Evolutionary conservation across 805 yeast species (phyloP), one percentile per base, ranked within the genome.

Genomic region (Monosporozyma siamensis): DNA sequence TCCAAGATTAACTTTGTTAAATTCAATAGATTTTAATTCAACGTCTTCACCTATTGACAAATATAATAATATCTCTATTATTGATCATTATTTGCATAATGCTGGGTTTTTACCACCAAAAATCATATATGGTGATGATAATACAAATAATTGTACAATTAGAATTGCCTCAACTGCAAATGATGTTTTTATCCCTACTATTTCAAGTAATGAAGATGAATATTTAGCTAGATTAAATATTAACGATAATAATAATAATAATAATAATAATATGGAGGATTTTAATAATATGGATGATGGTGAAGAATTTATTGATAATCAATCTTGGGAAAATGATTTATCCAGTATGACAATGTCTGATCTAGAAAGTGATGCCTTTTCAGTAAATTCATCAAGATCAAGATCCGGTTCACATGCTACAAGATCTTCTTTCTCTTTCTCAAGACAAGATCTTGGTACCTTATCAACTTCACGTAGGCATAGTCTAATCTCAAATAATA

Each of bases 91-190:
- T 18, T 26, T 37, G 18, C 30, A 18, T 18, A 25, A 27, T 17
- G 31, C 39, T 6, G 39, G 39, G 4, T 37, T 37, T 20, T 26
- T 37, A 26, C 39, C 39, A 3, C 11, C 24, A 5, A 26, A 37
- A 11, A 26, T 12, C 2, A 6, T 18, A 12, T 8, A 26, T 23
- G 26, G 26, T 14, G 21, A n/a, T 12, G 12, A 18, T 10, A 3
- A 24, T 3, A 21, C 14, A 15, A 35, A 45, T 18, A 43, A 23
- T 23, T 26, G 55, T 10, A 50, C 40, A 12, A 52, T 66, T 4
- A 53, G 63, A 4, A 34, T 63, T 2, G 59, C 67, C 6, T 54
- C 66, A 0, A 53, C 56, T 4, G 66, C 67, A 15, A 66, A 63
- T 11, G 50, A 54, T 23, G 54, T 66, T 4, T 65, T 66, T 39